These are phyloP conservation scores for Isoetes taiwanensis DNA, from an alignment of 75 land plant genomes.

Conservation along the genomic window DNA sequence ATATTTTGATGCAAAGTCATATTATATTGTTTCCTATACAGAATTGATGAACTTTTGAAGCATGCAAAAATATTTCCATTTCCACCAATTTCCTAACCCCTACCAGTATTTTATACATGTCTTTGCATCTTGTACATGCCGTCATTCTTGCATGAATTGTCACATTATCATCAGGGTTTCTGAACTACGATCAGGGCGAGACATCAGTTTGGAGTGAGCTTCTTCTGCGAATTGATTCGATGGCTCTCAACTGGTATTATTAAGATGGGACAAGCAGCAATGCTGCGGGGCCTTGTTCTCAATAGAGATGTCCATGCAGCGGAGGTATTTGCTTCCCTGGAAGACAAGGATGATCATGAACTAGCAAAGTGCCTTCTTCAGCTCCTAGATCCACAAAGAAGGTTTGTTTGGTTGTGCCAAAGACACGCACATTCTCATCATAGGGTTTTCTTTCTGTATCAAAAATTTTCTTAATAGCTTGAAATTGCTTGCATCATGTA, in stretches of 20 bases:
- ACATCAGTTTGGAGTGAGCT: conserved; percentile 14
- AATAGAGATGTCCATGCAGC: conserved; percentile 15
- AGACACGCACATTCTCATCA: no score
- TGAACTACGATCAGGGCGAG: not conserved
- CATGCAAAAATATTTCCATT: not conserved
- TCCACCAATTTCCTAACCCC: not conserved
- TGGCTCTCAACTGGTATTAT: conserved; percentile 18
- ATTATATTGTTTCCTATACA: not conserved
- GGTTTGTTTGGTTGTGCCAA: no score
- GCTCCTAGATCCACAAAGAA: conserved; percentile 12
- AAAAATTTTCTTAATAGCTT: no score
- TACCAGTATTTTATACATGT: not conserved
- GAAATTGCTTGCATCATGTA: no score
- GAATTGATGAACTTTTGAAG: not conserved
- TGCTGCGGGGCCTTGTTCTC: conserved; percentile 7
- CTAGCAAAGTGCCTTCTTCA: conserved; percentile 17
- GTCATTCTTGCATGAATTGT: not conserved
- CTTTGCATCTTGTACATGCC: not conserved
- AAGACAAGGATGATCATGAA: conserved; percentile 10
- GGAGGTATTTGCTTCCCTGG: conserved; percentile 1
- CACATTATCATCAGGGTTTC: not conserved
- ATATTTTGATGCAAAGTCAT: not conserved
- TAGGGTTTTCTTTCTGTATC: no score
- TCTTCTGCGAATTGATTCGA: conserved; percentile 20
- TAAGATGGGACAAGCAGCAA: conserved; percentile 11